A percentile compares a stretch with the other conserved stretches of the same genome.
These are phyloP conservation scores for Saccharum spontaneum DNA, from an alignment of 176 grass and related monocot genomes.

Conservation along the genomic window DNA sequence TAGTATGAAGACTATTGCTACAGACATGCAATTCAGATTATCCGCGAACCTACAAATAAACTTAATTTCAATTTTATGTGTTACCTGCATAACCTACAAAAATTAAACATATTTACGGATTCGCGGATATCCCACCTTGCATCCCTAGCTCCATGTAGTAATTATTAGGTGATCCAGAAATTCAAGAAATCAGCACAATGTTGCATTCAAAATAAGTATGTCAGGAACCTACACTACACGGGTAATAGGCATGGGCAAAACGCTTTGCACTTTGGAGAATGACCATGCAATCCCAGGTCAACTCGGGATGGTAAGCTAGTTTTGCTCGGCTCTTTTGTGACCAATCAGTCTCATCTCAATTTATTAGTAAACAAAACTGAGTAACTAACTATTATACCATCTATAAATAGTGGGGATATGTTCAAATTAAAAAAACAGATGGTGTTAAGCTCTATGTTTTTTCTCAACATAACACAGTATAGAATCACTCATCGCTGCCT, in stretches of 20 bases:
- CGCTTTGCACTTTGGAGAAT: not conserved
- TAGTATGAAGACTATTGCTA: too few species aligned
- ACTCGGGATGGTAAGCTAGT: not conserved
- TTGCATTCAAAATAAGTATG: too few species aligned
- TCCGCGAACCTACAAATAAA: too few species aligned
- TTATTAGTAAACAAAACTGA: not conserved
- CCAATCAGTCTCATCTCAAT: not conserved
- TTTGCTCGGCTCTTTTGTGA: not conserved
- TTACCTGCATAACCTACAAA: too few species aligned
- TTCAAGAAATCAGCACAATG: not conserved
- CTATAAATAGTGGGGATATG: constrained; percentile 28
- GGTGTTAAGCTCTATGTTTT: constrained; percentile 19
- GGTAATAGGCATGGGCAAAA: not conserved
- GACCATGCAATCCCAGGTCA: not conserved
- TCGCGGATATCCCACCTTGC: too few species aligned
- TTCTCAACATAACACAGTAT: constrained; percentile 9
- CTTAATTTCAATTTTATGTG: too few species aligned
- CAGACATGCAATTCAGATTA: too few species aligned
- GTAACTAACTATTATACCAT: constrained; percentile 6
- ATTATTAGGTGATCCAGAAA: not conserved
- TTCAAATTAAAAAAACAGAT: constrained; percentile 7
- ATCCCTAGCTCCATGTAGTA: too few species aligned
- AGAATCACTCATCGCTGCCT: constrained; percentile 46
- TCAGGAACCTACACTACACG: too few species aligned
- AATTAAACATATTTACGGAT: too few species aligned